Base-by-base conservation (phyloP, 306 rosid genomes). In the Potentilla sterilis region DNA sequence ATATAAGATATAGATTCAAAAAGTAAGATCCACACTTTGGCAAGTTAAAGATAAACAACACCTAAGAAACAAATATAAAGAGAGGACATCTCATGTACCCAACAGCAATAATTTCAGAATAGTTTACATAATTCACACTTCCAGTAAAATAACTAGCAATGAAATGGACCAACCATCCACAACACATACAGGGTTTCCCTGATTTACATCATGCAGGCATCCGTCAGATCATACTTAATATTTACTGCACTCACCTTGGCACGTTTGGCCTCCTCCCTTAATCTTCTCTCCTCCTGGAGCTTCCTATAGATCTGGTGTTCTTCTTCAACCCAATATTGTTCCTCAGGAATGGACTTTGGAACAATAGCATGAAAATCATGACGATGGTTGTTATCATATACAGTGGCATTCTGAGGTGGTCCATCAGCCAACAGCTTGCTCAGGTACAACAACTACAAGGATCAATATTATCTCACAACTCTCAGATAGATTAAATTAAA, bases 281-380 rank as follows among this genome's bases (percentile, higher is more conserved):
- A 80, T 85, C 78, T 89, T 84, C 99, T 89, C 85, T 90, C 93
- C 86, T 90, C 93, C 81, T 84, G 97, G 78, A 95, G 87, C 85
- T 88, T 90, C 71, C 58, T 66, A 83, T 67, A 90, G 73, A 86
- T 79, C 32, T 24, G 75, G 55, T 86, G 83, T 85, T 92, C 99
- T 82, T 85, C 88, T 85, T 87, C 97, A 42, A 80, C 81, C 99
- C 97, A 92, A 83, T 83, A 76, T 16, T 74, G 92, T 77, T 89
- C 93, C 48, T 92, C 90, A 51, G 83, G 82, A 44, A 67, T 74
- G 77, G 73, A 74, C 75, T 78, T 80, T 59, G 90, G 87, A 57
- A 95, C 96, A 82, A 85, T 82, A 16, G 96, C 86, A 79, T 95
- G 99, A 79, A 89, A 95, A 87, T 95, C 99, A 77, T 82, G 84